phyloP scores from a whole-genome alignment of 495 filamentous ascomycete genomes.

The Xylaria telfairii region DNA sequence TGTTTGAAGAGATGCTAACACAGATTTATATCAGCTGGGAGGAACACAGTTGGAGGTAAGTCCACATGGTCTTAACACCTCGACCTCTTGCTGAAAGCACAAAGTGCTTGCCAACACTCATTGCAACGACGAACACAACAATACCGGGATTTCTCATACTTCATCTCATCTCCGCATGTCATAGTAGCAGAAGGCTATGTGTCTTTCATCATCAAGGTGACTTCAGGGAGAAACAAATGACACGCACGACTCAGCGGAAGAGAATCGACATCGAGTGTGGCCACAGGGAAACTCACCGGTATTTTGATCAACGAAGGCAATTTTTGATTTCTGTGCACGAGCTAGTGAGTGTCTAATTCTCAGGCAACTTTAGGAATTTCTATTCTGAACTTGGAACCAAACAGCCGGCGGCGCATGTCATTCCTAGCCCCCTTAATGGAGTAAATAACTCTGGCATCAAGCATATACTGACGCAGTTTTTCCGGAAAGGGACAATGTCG shows the following conservation, averaged over 20 bases:
- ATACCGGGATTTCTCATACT: neutral
- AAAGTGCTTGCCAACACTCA: neutral
- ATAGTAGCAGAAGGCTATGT: neutral
- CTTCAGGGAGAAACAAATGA: neutral
- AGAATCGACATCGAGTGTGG: neutral
- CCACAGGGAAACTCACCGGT: constrained; percentile 10
- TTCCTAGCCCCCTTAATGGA: neutral
- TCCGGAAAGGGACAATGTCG: neutral
- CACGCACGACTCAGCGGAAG: neutral
- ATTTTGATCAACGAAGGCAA: constrained; percentile 10
- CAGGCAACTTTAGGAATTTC: neutral
- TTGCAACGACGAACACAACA: constrained; percentile 14
- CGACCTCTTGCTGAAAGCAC: neutral
- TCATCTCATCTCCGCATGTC: neutral
- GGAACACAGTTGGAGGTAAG: constrained; percentile 19
- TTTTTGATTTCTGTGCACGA: constrained; percentile 7
- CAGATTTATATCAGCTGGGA: constrained; percentile 3
- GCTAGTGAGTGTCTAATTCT: neutral
- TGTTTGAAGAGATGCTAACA: neutral
- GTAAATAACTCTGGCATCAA: neutral
- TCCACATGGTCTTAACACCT: neutral
- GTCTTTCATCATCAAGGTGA: neutral
- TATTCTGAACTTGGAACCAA: neutral
- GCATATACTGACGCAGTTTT: neutral
- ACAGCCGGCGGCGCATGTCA: neutral